Evolutionary conservation across 371 early-diverging fungal species (phyloP).

Genomic region (Globomyces sp.): DNA sequence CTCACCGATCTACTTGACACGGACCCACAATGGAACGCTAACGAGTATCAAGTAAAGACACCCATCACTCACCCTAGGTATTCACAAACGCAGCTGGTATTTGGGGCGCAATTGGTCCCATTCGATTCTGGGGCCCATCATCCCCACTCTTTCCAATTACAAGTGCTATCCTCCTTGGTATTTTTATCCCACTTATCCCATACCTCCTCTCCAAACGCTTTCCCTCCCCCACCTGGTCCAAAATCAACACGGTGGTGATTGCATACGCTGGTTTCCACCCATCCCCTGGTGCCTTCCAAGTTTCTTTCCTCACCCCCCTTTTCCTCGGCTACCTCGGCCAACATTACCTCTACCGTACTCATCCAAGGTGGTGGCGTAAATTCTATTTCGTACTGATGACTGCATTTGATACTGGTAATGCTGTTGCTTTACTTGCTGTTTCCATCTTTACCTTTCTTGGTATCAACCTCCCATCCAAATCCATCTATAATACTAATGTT

Average conservation of each 20-base stretch:
- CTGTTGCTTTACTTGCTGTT: too few species aligned
- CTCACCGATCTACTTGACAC: conserved; percentile 1
- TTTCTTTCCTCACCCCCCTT: conserved; percentile 25
- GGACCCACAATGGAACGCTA: neutral
- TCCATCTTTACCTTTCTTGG: too few species aligned
- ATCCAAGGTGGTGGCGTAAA: too few species aligned
- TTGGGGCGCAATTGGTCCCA: conserved; percentile 15
- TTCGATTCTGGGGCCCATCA: conserved; percentile 30
- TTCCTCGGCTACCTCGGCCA: conserved; percentile 21
- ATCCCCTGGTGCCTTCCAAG: neutral
- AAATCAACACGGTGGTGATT: conserved; percentile 29
- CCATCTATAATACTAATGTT: too few species aligned
- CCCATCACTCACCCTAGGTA: neutral
- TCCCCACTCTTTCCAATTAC: too few species aligned
- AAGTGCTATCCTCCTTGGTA: conserved; percentile 18
- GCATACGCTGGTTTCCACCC: conserved; percentile 6
- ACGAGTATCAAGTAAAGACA: neutral
- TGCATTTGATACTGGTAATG: too few species aligned
- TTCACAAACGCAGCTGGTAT: conserved; percentile 13
- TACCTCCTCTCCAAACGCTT: conserved; percentile 43
- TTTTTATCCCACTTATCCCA: conserved; percentile 37
- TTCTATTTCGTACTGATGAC: too few species aligned
- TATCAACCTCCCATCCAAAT: too few species aligned
- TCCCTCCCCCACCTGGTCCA: conserved; percentile 31
- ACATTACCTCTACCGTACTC: conserved; percentile 13